Evolutionary conservation across 768 basidiomycete species (phyloP), one percentile per base, ranked within the genome.

Genomic region (Nidularia sp.): DNA sequence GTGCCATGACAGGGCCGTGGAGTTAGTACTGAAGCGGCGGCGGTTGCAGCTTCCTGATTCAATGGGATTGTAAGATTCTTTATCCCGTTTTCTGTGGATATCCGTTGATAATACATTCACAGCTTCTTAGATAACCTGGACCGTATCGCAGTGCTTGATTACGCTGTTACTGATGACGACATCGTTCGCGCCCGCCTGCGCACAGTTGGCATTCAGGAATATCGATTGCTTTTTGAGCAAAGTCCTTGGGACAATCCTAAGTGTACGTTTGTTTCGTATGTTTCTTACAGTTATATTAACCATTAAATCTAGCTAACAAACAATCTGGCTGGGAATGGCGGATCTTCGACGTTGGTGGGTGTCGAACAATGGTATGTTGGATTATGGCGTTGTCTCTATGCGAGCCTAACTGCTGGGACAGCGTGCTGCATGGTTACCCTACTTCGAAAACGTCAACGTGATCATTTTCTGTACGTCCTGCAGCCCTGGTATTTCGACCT

Each of bases 381-480:
- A 34, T 51, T 39, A n/a, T 42, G 34, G 47, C 42, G 29, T 8
- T 45, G 35, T 47, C 42, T 22, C 33, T 18, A 33, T 25, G 50
- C 48, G 52, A 9, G 15, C 36, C 25, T n/a, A 36, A 25, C 45
- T 61, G 44, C 64, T 48, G 55, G 44, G 51, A 0, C 60, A 90
- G 85, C 88, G 90, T 36, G 71, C 81, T 18, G 85, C 85, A 0
- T 92, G 90, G 90, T 70, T 88, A 15, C 86, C 88, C 0, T 92
- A 83, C 67, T 91, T 92, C 61, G 85, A 90, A 49, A 80, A 85
- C 59, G 85, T 85, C 43, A 81, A 89, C 56, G 86, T 85, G 2
- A 83, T 92, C 61, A 88, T 92, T 50, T 91, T 92, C 68, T 73
- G 75, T 76, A 55, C 43, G 67, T 69, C 31, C 41, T 45, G 51